Conservation (phyloP, 768 basidiomycete genomes). For the Macrolepiota dolichaula region DNA sequence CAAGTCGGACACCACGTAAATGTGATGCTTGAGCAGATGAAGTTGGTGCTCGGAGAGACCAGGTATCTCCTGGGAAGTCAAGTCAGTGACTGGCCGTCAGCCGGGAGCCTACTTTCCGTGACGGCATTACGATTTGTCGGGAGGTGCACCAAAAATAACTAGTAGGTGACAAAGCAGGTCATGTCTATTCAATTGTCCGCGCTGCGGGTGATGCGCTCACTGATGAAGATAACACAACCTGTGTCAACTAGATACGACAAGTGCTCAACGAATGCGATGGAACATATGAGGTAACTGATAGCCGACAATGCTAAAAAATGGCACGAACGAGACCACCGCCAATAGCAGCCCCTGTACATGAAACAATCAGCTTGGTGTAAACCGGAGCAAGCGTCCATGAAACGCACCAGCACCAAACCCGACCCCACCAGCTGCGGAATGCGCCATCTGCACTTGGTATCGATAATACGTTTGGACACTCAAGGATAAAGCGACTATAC, state of each 20-base stretch:
- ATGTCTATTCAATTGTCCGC: not conserved
- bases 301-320: slow-evolving; percentile 22
- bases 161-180: too few relatives aligned
- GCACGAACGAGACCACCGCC: slow-evolving; percentile 31
- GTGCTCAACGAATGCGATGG: not conserved
- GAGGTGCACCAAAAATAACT: too few relatives aligned
- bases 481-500: slow-evolving; percentile 26
- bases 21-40: too few relatives aligned
- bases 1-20: too few relatives aligned
- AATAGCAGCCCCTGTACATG: slow-evolving; percentile 28
- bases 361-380: not conserved
- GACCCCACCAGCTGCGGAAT: slow-evolving; percentile 65
- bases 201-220: not conserved
- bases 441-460: slow-evolving; percentile 39
- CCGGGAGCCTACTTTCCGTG: too few relatives aligned
- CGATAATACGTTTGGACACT: not conserved
- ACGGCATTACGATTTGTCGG: too few relatives aligned
- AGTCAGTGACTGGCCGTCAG: too few relatives aligned
- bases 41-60: too few relatives aligned
- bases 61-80: too few relatives aligned
- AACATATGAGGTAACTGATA: slow-evolving; percentile 1
- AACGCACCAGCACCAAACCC: slow-evolving; percentile 72
- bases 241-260: not conserved
- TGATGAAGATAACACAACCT: not conserved
- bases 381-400: not conserved